Conservation (phyloP, 805 yeast species). For the Huiozyma sinensis region DNA sequence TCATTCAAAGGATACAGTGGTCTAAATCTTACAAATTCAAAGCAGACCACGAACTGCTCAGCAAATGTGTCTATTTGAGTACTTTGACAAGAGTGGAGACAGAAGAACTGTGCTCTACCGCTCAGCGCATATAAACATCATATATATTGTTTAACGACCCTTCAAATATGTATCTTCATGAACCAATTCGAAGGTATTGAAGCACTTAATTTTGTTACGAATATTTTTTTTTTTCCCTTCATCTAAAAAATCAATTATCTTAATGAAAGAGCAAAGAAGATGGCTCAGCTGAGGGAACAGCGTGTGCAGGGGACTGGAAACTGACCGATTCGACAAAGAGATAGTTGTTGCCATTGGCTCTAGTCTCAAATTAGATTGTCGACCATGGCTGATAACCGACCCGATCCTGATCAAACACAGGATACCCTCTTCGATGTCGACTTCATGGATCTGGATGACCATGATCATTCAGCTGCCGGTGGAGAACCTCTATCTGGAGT, state of each 20-base stretch:
- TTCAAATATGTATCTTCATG: background rate
- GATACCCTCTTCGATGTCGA: slow-evolving; percentile 34
- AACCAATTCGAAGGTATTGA: background rate
- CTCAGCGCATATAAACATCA: background rate
- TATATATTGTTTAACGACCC: background rate
- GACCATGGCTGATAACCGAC: too few species aligned
- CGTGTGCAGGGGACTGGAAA: too few species aligned
- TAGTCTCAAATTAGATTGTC: too few species aligned
- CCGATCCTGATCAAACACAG: slow-evolving; percentile 1
- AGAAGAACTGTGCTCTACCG: slow-evolving; percentile 1
- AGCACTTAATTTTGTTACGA: background rate
- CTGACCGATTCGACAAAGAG: too few species aligned
- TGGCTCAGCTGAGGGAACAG: too few species aligned
- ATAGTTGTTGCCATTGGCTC: too few species aligned
- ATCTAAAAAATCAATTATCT: too few species aligned
- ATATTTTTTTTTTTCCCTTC: background rate
- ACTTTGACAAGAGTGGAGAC: slow-evolving; percentile 66
- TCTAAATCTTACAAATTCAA: slow-evolving; percentile 52
- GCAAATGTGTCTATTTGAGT: slow-evolving; percentile 76
- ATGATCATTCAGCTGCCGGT: slow-evolving; percentile 6
- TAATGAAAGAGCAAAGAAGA: too few species aligned
- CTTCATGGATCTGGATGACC: slow-evolving; percentile 20
- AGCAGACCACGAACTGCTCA: slow-evolving; percentile 51
- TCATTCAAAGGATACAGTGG: slow-evolving; percentile 80
- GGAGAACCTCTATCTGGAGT: background rate